Conservation (phyloP, 352 stramenopile species). For the Globisporangium ultimum region DNA sequence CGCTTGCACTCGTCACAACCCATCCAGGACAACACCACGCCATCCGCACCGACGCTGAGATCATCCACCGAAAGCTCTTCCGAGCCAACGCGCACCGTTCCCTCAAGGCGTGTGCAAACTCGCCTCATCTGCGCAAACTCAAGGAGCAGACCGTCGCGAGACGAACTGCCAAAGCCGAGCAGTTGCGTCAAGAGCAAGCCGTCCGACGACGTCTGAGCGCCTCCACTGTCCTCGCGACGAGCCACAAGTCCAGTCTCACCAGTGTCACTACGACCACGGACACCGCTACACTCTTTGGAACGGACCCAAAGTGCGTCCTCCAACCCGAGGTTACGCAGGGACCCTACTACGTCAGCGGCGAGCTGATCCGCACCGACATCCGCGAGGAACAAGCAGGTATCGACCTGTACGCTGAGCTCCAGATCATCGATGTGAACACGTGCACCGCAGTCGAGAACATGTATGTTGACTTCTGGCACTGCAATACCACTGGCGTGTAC, state of each 20-base stretch:
- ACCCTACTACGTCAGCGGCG: slow-evolving; percentile 15
- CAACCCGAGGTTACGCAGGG: slow-evolving; percentile 8
- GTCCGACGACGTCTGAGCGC: not conserved
- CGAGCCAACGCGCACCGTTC: slow-evolving; percentile 1
- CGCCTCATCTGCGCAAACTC: slow-evolving; percentile 2
- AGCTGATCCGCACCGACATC: slow-evolving; percentile 10
- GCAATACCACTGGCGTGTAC: slow-evolving; percentile 14
- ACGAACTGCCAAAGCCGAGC: not conserved
- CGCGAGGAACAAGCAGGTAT: slow-evolving; percentile 3
- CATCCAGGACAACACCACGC: too few species aligned
- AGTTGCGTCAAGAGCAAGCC: slow-evolving; percentile 2
- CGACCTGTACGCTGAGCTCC: slow-evolving; percentile 7
- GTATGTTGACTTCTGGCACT: slow-evolving; percentile 14
- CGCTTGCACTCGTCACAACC: too few species aligned
- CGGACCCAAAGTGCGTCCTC: slow-evolving; percentile 4
- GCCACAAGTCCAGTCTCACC: slow-evolving; percentile 7
- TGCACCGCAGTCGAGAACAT: slow-evolving; percentile 5
- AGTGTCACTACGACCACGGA: not conserved
- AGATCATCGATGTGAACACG: slow-evolving; percentile 14
- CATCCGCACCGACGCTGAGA: not conserved
- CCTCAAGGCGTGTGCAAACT: slow-evolving; percentile 5
- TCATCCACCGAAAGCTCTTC: slow-evolving; percentile 10
- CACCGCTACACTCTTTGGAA: slow-evolving; percentile 5
- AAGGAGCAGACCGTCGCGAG: not conserved
- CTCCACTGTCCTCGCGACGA: slow-evolving; percentile 1